These are phyloP conservation scores for Prunus kanzakura DNA, from an alignment of 306 rosid species.

Conservation along the genomic window DNA sequence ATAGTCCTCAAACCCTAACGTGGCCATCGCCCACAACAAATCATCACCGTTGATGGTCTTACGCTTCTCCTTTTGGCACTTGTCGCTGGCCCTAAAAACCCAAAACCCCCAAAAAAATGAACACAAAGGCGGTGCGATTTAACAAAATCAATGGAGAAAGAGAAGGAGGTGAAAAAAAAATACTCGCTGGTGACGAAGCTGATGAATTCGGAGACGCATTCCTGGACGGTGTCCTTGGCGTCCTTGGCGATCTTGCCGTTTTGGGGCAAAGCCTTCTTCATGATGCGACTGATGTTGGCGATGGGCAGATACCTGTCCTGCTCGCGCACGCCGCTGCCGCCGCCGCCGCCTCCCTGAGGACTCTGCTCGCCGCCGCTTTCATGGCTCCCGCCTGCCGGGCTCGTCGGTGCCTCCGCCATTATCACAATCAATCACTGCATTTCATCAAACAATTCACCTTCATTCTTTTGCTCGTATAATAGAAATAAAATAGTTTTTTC, in stretches of 20 bases:
- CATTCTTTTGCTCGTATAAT: neutral
- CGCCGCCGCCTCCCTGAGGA: conserved; percentile 40
- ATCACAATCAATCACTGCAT: neutral
- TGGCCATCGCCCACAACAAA: conserved; percentile 91
- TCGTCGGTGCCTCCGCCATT: conserved; percentile 78
- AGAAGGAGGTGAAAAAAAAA: conserved; percentile 16
- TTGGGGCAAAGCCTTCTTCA: conserved; percentile 81
- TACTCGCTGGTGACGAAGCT: conserved; percentile 96
- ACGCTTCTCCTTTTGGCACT: conserved; percentile 94
- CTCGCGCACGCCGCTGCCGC: conserved; percentile 44
- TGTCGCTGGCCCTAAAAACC: conserved; percentile 74
- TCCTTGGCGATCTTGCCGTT: conserved; percentile 92
- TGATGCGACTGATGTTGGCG: conserved; percentile 90
- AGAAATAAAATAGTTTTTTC: neutral
- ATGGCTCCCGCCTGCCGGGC: conserved; percentile 64
- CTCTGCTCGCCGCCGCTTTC: conserved; percentile 92
- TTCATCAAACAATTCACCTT: neutral
- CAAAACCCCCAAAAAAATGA: neutral
- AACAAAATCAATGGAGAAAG: neutral
- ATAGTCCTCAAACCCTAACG: conserved; percentile 90
- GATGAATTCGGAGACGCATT: conserved; percentile 88
- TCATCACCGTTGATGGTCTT: conserved; percentile 95
- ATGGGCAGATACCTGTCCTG: conserved; percentile 83
- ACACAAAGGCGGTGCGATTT: neutral
- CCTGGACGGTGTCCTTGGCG: conserved; percentile 85